Evolutionary conservation across 2,329 filamentous ascomycete species (phyloP), one percentile per base, ranked within the genome.

Genomic region (Aspergillus persii): DNA sequence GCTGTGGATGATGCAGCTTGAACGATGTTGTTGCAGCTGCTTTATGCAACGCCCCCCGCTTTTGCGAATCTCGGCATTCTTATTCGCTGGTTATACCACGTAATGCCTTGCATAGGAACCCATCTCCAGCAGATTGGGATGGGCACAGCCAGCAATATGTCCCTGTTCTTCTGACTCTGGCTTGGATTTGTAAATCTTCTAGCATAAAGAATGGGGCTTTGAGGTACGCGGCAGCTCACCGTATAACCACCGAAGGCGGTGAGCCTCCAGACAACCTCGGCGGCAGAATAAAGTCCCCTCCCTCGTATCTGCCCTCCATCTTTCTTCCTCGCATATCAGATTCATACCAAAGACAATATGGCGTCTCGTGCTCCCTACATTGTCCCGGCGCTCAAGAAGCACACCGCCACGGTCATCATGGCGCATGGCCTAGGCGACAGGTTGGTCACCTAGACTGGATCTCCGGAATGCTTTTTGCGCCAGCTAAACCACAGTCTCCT

Each of bases 361-460:
- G 65, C 79, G 48, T 64, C 71, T 31, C 76, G 77, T 63, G 79
- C 80, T 58, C 86, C 87, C 12, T 80, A 95, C 56, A 83, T 95
- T 23, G 87, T 96, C 61, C 91, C 91, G 30, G 91, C 93, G 46
- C 80, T 90, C 36, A 90, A 86, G 72, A 86, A 86, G 72, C 95
- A 98, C 78, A 97, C 95, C 41, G 92, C 92, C 27, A 97, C 94
- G 3, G 89, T 98, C 69, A 98, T 99, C 70, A 92, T 97, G 77
- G 84, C 91, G 54, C 95, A 99, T 75, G 95, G 95, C 12, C 82
- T 99, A 44, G 95, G 95, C 63, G 95, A 98, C 74, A 89, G 91
- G 93, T 87, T 76, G 69, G 74, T 66, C 30, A 53, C 57, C 26
- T 36, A 27, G 29, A 29, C 8, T 11, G 8, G 27, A 50, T 23